These are phyloP conservation scores for Colletotrichum zoysiae DNA, from an alignment of 2,329 filamentous ascomycete species.

Conservation along the genomic window DNA sequence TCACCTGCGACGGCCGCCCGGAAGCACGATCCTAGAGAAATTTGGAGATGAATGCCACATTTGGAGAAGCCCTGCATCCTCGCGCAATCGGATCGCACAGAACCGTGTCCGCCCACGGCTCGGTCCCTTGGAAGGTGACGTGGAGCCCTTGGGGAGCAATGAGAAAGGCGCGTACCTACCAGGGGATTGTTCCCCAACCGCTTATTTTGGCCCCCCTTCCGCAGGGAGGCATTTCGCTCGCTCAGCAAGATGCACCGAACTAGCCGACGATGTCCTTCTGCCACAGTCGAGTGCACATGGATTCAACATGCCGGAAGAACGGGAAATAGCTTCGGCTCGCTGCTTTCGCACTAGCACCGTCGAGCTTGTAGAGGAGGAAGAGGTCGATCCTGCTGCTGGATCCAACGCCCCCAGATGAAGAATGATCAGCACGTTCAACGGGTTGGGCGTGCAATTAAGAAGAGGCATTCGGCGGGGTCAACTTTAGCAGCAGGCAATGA, in stretches of 20 bases:
- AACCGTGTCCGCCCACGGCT: conserved; percentile 12
- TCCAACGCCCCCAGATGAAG: neutral
- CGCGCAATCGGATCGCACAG: conserved; percentile 27
- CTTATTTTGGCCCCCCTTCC: conserved; percentile 8
- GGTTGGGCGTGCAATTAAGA: neutral
- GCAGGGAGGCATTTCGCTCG: neutral
- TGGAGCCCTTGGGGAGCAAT: neutral
- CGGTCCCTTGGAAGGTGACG: conserved; percentile 15
- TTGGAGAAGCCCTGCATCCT: conserved; percentile 33
- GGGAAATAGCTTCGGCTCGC: neutral
- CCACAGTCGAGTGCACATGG: neutral
- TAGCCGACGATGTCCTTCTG: neutral
- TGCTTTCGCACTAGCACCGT: neutral
- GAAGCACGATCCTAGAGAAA: conserved; percentile 11
- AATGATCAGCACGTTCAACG: neutral
- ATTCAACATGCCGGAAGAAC: neutral
- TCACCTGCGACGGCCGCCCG: conserved; percentile 18
- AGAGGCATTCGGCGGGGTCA: neutral
- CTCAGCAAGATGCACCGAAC: neutral
- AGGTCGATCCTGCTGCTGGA: neutral
- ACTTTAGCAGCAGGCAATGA: neutral
- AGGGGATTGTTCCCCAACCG: neutral
- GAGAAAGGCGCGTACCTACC: neutral
- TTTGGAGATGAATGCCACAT: conserved; percentile 22
- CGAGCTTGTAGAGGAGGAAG: too few relatives aligned